Percentiles rank a stretch among this genome's conserved stretches.
phyloP scores from a whole-genome alignment of 768 basidiomycete species.

The Lyophyllum decastes region DNA sequence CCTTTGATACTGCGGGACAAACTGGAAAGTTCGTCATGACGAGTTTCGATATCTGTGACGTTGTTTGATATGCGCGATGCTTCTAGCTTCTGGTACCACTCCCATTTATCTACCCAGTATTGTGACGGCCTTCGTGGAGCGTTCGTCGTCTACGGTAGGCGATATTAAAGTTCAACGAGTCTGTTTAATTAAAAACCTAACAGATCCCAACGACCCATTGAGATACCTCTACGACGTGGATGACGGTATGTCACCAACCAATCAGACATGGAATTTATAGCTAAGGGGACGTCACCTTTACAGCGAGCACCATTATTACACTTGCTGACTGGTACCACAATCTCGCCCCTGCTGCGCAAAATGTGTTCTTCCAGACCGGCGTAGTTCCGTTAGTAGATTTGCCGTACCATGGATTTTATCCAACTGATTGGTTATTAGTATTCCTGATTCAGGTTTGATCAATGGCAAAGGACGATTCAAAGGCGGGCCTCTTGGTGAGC shows the following conservation, averaged over 20 bases:
- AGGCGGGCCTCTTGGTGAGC: conserved; percentile 36
- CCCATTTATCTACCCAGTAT: conserved; percentile 48
- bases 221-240: conserved; percentile 39
- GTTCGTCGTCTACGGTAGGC: conserved; percentile 29
- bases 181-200: not conserved
- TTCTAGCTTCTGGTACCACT: conserved; percentile 36
- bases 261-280: not conserved
- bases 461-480: conserved; percentile 44
- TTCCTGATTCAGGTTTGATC: conserved; percentile 44
- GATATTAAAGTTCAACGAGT: conserved; percentile 5
- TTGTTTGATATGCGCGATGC: not conserved
- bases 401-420: conserved; percentile 10
- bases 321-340: conserved; percentile 32
- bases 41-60: not conserved
- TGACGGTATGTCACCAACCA: conserved; percentile 26
- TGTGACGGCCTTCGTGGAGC: conserved; percentile 45
- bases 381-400: conserved; percentile 25
- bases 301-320: conserved; percentile 36
- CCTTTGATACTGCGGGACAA: conserved; percentile 34
- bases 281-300: not conserved
- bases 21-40: conserved; percentile 24
- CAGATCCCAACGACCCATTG: conserved; percentile 40
- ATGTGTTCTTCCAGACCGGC: conserved; percentile 32
- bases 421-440: conserved; percentile 12
- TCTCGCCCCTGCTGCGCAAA: conserved; percentile 38